Percentiles rank a stretch among this genome's conserved stretches.
These are phyloP conservation scores for Camillea tinctor DNA, from an alignment of 2,329 filamentous ascomycete species.

Conservation along the genomic window DNA sequence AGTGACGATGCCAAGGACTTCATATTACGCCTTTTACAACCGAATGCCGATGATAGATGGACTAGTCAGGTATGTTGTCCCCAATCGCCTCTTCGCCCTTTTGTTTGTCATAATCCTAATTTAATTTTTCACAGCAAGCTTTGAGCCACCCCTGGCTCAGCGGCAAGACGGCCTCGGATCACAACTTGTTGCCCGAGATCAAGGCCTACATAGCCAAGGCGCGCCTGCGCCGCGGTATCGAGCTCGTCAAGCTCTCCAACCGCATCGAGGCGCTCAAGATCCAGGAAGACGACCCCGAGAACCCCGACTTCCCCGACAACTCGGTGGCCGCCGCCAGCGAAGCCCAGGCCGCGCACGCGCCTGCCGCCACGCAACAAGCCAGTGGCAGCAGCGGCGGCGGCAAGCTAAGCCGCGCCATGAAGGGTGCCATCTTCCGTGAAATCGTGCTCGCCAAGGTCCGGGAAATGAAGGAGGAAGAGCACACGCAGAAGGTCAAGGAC, in stretches of 20 bases:
- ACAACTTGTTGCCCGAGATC: conserved; percentile 97
- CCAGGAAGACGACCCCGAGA: conserved; percentile 79
- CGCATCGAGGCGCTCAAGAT: conserved; percentile 93
- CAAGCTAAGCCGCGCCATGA: conserved; percentile 49
- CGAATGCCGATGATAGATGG: conserved; percentile 72
- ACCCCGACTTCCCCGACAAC: conserved; percentile 70
- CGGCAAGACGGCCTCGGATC: conserved; percentile 86
- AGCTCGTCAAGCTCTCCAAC: conserved; percentile 93
- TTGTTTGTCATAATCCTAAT: conserved; percentile 1
- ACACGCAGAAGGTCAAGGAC: conserved; percentile 66
- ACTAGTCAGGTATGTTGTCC: conserved; percentile 65
- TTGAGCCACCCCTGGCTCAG: conserved; percentile 85
- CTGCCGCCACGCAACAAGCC: conserved; percentile 32
- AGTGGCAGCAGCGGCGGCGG: conserved; percentile 37
- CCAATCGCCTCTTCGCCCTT: conserved; percentile 4
- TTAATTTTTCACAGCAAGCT: conserved; percentile 59
- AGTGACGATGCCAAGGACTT: conserved; percentile 95
- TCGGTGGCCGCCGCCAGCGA: conserved; percentile 55
- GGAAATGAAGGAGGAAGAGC: conserved; percentile 86
- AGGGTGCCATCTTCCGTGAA: conserved; percentile 83
- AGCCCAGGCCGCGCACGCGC: conserved; percentile 35
- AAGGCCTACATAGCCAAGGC: conserved; percentile 89
- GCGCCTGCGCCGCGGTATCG: conserved; percentile 87
- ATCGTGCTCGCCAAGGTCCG: conserved; percentile 91
- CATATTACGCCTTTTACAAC: conserved; percentile 77